These are phyloP conservation scores for Rubia peregrina DNA, from an alignment of 305 asterid species.

Conservation along the genomic window DNA sequence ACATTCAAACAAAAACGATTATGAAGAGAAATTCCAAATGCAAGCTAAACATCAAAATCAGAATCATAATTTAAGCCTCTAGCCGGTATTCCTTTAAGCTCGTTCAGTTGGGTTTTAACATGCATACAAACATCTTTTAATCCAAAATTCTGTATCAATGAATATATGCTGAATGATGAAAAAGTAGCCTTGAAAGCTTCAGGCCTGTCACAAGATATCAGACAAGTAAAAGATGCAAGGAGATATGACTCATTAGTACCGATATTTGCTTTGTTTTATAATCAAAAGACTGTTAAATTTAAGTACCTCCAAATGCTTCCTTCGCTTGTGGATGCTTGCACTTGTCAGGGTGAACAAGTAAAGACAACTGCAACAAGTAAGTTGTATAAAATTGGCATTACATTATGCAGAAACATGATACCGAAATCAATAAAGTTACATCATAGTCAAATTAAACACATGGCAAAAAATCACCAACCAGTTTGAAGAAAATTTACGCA, in stretches of 20 bases:
- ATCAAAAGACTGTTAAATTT: background rate
- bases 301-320: constrained; percentile 94
- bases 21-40: constrained; percentile 3
- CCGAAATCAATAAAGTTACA: constrained; percentile 4
- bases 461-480: too few species aligned
- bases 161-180: background rate
- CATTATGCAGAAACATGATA: background rate
- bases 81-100: background rate
- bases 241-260: background rate
- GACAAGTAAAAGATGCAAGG: background rate
- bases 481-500: background rate
- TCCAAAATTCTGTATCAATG: background rate
- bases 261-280: background rate
- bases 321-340: constrained; percentile 97
- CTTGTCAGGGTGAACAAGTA: constrained; percentile 98
- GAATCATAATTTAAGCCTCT: background rate
- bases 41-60: constrained; percentile 2
- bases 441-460: constrained; percentile 6
- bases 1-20: constrained; percentile 11
- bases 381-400: constrained; percentile 7
- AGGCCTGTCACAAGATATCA: background rate
- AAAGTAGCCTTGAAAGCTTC: background rate
- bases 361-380: constrained; percentile 53
- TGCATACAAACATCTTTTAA: background rate
- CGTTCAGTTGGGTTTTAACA: background rate